A percentile compares a stretch with the other conserved stretches of the same genome.
These are phyloP conservation scores for Hyaloraphidium curvatum DNA, from an alignment of 192 early-diverging fungal genomes.

Conservation along the genomic window DNA sequence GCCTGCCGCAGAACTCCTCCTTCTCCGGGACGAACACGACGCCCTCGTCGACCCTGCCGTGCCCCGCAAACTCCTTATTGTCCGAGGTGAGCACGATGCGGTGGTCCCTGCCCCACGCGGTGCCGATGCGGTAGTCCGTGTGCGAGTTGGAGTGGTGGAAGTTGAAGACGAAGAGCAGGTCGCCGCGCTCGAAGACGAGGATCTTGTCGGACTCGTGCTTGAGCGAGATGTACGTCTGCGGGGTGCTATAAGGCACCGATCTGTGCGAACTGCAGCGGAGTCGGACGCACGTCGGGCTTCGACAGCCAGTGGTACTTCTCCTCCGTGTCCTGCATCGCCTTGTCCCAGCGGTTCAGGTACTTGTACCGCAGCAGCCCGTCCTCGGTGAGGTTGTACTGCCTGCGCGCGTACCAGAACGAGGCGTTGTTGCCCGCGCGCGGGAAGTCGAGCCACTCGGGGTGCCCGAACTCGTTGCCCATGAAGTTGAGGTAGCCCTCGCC, in stretches of 20 bases:
- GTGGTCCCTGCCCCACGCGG: constrained; percentile 43
- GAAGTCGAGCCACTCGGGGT: constrained; percentile 98
- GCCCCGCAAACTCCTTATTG: constrained; percentile 53
- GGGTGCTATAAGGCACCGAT: neutral
- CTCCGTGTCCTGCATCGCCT: constrained; percentile 65
- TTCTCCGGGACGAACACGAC: constrained; percentile 22
- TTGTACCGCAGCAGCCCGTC: constrained; percentile 76
- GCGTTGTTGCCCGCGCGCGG: constrained; percentile 79
- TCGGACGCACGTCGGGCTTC: constrained; percentile 34
- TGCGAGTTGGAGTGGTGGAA: constrained; percentile 73
- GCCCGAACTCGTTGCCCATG: constrained; percentile 55
- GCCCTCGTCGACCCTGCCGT: constrained; percentile 43
- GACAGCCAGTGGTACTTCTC: constrained; percentile 44
- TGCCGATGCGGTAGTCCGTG: constrained; percentile 73
- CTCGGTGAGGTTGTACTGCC: constrained; percentile 89
- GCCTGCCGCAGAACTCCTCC: neutral
- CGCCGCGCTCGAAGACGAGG: constrained; percentile 77
- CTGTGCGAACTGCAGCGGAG: neutral
- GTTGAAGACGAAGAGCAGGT: constrained; percentile 84
- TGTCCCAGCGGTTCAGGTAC: constrained; percentile 80
- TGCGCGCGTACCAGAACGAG: constrained; percentile 81
- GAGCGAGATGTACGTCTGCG: constrained; percentile 47
- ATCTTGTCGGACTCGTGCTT: constrained; percentile 88
- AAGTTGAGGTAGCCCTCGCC: constrained; percentile 95
- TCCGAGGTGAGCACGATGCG: constrained; percentile 62